Evolutionary conservation across 2,329 filamentous ascomycete species (phyloP).

Genomic region (Ophiocordyceps robertsii): DNA sequence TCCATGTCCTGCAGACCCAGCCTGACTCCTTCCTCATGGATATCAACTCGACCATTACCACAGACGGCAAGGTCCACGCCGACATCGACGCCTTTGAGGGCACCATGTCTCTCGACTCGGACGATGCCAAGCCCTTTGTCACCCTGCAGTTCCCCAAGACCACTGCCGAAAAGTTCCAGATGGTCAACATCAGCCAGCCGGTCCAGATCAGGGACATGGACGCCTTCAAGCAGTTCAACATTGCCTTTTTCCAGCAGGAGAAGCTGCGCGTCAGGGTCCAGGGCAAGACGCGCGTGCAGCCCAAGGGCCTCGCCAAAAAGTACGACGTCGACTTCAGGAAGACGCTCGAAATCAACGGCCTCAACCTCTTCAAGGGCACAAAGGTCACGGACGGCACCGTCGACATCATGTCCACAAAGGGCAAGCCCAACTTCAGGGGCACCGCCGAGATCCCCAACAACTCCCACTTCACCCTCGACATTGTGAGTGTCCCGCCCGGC

Average conservation of each 20-base stretch:
- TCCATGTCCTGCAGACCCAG: slow-evolving; percentile 33
- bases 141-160: slow-evolving; percentile 38
- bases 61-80: slow-evolving; percentile 37
- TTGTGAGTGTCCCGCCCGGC: slow-evolving; percentile 30
- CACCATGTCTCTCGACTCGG: slow-evolving; percentile 39
- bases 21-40: slow-evolving; percentile 32
- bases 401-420: slow-evolving; percentile 20
- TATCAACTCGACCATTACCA: slow-evolving; percentile 42
- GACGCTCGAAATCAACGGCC: slow-evolving; percentile 33
- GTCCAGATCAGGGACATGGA: slow-evolving; percentile 30
- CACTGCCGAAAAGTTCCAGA: slow-evolving; percentile 31
- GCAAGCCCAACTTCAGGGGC: slow-evolving; percentile 48
- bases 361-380: slow-evolving; percentile 43
- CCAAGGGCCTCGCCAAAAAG: slow-evolving; percentile 32
- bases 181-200: slow-evolving; percentile 37
- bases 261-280: slow-evolving; percentile 34
- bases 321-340: slow-evolving; percentile 43
- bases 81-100: slow-evolving; percentile 36
- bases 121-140: slow-evolving; percentile 33
- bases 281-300: slow-evolving; percentile 37
- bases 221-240: slow-evolving; percentile 42
- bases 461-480: slow-evolving; percentile 48
- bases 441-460: slow-evolving; percentile 48
- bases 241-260: slow-evolving; percentile 36
- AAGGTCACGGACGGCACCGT: slow-evolving; percentile 36